Conservation (phyloP, 495 filamentous ascomycete genomes). For the Penicillium mononematosum region DNA sequence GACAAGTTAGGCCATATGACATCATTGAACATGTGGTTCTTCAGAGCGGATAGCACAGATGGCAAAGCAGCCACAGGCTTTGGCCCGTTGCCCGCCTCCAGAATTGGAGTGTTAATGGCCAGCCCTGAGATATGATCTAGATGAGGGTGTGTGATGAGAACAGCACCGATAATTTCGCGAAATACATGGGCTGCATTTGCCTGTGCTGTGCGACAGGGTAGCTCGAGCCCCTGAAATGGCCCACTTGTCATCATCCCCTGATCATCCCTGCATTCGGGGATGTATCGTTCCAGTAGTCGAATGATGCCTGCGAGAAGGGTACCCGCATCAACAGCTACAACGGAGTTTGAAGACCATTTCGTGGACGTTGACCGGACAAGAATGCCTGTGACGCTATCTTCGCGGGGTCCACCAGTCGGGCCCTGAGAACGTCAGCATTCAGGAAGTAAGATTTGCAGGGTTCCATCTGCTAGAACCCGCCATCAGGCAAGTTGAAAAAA, state of each 20-base stretch:
- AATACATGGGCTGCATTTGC: constrained; percentile 81
- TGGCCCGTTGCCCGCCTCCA: constrained; percentile 67
- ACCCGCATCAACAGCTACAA: constrained; percentile 90
- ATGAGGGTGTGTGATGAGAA: constrained; percentile 91
- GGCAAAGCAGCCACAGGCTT: constrained; percentile 85
- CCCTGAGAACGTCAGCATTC: constrained; percentile 60
- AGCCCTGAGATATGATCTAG: constrained; percentile 90
- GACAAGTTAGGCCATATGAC: constrained; percentile 97
- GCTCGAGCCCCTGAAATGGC: constrained; percentile 73
- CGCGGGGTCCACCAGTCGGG: constrained; percentile 83
- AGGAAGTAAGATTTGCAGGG: constrained; percentile 1
- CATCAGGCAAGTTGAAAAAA: constrained; percentile 4
- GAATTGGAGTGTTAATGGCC: constrained; percentile 84
- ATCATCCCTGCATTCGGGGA: constrained; percentile 30
- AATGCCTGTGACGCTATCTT: constrained; percentile 85
- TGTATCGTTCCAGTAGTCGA: constrained; percentile 62
- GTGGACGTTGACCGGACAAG: constrained; percentile 79
- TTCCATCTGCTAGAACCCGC: constrained; percentile 25
- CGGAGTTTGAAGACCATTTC: constrained; percentile 73
- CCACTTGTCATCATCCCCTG: constrained; percentile 38
- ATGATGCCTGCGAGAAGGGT: constrained; percentile 83
- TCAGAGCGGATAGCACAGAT: constrained; percentile 81
- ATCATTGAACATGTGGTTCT: constrained; percentile 94
- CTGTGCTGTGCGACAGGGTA: constrained; percentile 58
- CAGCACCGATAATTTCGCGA: constrained; percentile 75